These are phyloP conservation scores for Chlamydomonas eustigma DNA, from an alignment of 139 green algal species.

Conservation along the genomic window DNA sequence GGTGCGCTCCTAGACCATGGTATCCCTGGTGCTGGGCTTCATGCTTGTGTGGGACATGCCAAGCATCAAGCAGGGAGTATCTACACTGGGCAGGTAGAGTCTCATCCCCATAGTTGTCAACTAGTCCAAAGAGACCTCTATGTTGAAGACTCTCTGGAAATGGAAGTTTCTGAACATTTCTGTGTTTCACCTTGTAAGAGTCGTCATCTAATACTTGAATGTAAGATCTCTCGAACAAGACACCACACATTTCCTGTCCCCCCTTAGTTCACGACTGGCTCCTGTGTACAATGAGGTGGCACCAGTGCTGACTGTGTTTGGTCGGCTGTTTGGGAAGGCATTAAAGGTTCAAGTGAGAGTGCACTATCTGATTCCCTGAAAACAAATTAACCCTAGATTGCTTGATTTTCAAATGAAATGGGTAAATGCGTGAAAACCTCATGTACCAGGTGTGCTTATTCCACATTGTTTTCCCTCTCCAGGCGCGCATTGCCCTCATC, in stretches of 20 bases:
- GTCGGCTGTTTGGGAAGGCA: slow-evolving; percentile 73
- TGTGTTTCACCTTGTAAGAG: no score
- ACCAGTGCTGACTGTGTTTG: slow-evolving; percentile 52
- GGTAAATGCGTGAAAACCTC: no score
- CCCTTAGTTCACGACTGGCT: slow-evolving; percentile 49
- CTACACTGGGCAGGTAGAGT: slow-evolving; percentile 37
- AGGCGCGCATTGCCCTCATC: slow-evolving; percentile 74
- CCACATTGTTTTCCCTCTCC: not conserved
- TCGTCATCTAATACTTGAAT: no score
- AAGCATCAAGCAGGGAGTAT: slow-evolving; percentile 61
- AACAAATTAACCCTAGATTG: no score
- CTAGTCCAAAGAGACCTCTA: no score
- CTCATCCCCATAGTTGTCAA: no score
- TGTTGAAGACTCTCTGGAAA: no score
- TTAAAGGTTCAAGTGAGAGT: slow-evolving; percentile 78
- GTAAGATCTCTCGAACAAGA: no score
- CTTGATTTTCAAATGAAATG: no score
- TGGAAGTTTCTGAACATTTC: no score
- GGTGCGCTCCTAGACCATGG: slow-evolving; percentile 58
- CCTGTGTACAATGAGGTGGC: slow-evolving; percentile 87
- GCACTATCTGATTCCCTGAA: no score
- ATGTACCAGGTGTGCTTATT: no score
- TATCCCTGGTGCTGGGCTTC: slow-evolving; percentile 89
- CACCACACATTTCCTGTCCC: not conserved
- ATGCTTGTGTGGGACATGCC: slow-evolving; percentile 93